A percentile compares a stretch with the other conserved stretches of the same genome.
These are phyloP conservation scores for Acacia acuminata DNA, from an alignment of 306 rosid genomes.

Conservation along the genomic window DNA sequence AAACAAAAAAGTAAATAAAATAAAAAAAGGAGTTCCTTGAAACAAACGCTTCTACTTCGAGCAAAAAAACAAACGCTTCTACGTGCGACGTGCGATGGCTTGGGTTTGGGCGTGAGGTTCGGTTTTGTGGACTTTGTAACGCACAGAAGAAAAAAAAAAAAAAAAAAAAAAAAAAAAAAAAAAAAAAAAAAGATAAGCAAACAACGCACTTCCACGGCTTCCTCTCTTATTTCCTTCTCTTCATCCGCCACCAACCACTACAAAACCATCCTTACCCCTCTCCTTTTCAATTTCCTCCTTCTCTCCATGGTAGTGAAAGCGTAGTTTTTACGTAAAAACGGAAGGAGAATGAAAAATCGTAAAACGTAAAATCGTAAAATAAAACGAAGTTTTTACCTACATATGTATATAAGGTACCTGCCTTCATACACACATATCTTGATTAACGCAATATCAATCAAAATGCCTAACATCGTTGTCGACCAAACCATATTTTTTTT, in stretches of 20 bases:
- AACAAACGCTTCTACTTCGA: constrained; percentile 49
- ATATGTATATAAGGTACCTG: no score
- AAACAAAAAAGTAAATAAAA: not conserved
- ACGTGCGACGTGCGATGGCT: constrained; percentile 15
- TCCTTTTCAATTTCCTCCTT: constrained; percentile 9
- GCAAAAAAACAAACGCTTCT: no score
- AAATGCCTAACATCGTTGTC: no score
- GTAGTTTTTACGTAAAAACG: no score
- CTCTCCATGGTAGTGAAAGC: no score
- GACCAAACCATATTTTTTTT: no score
- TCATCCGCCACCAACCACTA: constrained; percentile 48
- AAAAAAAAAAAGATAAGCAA: constrained; percentile 22
- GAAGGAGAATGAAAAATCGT: no score
- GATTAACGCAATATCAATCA: no score
- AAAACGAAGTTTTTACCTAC: no score
- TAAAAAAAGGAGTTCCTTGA: constrained; percentile 40
- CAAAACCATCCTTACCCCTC: constrained; percentile 29
- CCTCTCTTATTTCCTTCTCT: not conserved
- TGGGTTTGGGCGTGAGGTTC: constrained; percentile 47
- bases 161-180: no score
- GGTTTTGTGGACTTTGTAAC: constrained; percentile 51
- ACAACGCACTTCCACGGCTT: constrained; percentile 34
- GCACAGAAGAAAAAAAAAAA: not conserved
- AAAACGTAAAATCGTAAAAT: no score
- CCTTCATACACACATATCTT: no score